phyloP scores from a whole-genome alignment of 371 early-diverging fungal genomes.

The Mortierella sp. region DNA sequence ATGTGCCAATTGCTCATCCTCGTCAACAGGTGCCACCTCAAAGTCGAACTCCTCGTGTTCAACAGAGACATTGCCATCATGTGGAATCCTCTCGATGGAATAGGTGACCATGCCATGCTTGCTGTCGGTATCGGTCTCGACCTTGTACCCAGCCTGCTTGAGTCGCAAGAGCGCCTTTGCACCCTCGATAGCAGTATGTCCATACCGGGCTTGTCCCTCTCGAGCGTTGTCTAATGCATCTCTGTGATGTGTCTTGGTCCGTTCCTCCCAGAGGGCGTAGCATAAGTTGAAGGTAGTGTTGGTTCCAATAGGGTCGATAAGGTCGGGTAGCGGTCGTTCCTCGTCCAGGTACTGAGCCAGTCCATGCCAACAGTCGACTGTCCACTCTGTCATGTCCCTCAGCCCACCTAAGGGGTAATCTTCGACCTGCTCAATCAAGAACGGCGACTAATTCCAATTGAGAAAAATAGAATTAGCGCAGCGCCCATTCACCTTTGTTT shows the following conservation, averaged over 20 bases:
- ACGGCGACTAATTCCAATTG: conserved; percentile 66
- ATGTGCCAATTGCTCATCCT: background rate
- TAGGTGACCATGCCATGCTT: conserved; percentile 41
- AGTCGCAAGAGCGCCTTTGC: conserved; percentile 16
- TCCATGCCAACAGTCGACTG: conserved; percentile 73
- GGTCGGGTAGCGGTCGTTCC: conserved; percentile 38
- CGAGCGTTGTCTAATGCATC: conserved; percentile 7
- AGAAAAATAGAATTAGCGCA: background rate
- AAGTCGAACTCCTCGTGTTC: background rate
- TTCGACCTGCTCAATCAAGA: conserved; percentile 78
- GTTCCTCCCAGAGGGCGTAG: conserved; percentile 44
- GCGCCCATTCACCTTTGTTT: background rate
- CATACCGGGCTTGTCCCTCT: conserved; percentile 20
- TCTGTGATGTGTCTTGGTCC: conserved; percentile 8
- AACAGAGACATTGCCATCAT: background rate
- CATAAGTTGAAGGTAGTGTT: conserved; percentile 40
- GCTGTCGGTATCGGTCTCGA: conserved; percentile 16
- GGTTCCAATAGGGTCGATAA: conserved; percentile 11
- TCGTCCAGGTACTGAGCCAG: conserved; percentile 66
- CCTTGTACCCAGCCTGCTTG: conserved; percentile 23
- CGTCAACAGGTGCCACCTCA: background rate
- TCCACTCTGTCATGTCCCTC: conserved; percentile 74
- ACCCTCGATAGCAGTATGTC: background rate
- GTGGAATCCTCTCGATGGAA: conserved; percentile 11
- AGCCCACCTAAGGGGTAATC: conserved; percentile 81